Percentiles rank a stretch among this genome's conserved stretches.
phyloP scores from a whole-genome alignment of 148 eudicot species.

The Talinum fruticosum region DNA sequence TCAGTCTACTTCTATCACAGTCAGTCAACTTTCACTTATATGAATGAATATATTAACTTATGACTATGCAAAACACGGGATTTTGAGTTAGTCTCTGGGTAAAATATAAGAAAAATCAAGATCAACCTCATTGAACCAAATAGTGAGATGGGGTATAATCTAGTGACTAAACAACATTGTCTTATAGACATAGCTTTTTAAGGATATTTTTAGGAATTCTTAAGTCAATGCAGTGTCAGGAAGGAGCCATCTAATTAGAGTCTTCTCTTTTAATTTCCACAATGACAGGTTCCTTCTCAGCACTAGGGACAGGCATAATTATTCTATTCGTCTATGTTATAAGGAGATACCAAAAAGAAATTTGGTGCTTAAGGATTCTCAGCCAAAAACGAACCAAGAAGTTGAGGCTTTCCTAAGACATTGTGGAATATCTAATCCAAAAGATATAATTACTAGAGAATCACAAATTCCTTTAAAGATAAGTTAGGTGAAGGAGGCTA shows the following conservation, averaged over 20 bases:
- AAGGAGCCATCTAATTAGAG: neutral
- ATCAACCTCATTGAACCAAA: no score
- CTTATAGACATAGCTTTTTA: no score
- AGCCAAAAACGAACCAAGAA: neutral
- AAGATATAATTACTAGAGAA: neutral
- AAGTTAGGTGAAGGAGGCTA: neutral
- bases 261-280: neutral
- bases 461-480: constrained; percentile 4
- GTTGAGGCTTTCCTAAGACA: neutral
- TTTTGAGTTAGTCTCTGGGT: no score
- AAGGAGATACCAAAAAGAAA: neutral
- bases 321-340: neutral
- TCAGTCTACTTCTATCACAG: neutral
- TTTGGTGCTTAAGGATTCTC: neutral
- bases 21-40: neutral
- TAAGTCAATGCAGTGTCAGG: neutral
- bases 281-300: neutral
- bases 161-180: no score
- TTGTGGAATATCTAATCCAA: neutral
- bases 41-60: no score
- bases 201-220: no score
- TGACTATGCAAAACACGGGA: neutral
- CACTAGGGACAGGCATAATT: neutral
- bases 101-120: no score
- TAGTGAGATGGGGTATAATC: no score